Evolutionary conservation across 352 stramenopile genomes (phyloP).

Genomic region (Phytopythium sindhum): DNA sequence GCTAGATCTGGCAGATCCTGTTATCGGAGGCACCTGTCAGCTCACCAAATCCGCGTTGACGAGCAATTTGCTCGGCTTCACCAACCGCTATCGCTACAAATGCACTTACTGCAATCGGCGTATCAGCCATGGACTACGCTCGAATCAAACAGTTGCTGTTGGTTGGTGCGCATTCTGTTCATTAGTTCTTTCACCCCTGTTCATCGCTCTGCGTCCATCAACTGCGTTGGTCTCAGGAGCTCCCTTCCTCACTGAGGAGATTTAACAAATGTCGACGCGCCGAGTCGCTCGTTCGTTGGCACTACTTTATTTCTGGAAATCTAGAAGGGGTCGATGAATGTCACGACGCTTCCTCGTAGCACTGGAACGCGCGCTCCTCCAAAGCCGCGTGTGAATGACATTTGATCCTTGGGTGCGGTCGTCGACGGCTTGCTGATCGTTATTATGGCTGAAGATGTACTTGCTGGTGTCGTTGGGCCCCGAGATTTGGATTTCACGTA

Average conservation of each 20-base stretch:
- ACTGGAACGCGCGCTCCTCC: slow-evolving; percentile 1
- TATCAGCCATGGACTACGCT: no score
- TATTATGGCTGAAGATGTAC: background rate
- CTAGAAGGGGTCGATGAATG: background rate
- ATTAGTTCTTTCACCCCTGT: no score
- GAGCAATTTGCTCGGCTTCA: no score
- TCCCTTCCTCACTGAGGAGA: background rate
- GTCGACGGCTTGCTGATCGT: background rate
- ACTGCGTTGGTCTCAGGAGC: no score
- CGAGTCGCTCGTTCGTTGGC: background rate
- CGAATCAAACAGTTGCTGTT: no score
- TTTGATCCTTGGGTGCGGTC: background rate
- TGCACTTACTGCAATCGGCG: no score
- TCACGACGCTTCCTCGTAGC: background rate
- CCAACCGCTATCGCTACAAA: no score
- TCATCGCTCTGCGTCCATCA: no score
- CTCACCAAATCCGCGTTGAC: no score
- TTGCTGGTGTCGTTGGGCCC: background rate
- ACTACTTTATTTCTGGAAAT: background rate
- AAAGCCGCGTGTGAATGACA: background rate
- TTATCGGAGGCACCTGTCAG: no score
- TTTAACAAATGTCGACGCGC: background rate
- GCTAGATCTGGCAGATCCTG: no score
- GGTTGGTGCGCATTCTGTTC: no score
- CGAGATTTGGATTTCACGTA: background rate